A percentile compares a stretch with the other conserved stretches of the same genome.
Conservation (phyloP, 139 green algal species). For the Volvox reticuliferus region DNA sequence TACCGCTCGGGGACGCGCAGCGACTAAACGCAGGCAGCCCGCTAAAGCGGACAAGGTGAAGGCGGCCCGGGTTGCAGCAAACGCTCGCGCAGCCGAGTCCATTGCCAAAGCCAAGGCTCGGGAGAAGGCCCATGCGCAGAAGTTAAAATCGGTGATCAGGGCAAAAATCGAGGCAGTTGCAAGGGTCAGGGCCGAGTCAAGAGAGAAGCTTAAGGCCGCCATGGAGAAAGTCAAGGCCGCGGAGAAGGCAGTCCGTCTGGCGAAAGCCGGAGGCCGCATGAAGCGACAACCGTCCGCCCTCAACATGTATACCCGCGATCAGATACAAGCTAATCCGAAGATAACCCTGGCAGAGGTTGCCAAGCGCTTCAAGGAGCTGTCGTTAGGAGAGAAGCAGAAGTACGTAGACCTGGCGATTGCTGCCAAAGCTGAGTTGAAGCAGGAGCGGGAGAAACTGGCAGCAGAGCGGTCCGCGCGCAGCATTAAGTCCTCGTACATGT, state of each 20-base stretch:
- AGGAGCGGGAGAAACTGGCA: slow-evolving; percentile 4
- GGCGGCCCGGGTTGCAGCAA: background rate
- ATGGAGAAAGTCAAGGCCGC: background rate
- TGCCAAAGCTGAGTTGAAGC: background rate
- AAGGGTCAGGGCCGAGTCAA: background rate
- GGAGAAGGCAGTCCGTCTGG: background rate
- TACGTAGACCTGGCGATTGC: background rate
- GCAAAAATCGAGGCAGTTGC: background rate
- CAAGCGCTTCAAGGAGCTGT: background rate
- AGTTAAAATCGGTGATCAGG: background rate
- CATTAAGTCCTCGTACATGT: background rate
- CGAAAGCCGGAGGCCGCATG: slow-evolving; percentile 9
- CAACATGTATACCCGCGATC: background rate
- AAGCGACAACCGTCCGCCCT: background rate
- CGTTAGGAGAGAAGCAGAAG: background rate
- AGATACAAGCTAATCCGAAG: background rate
- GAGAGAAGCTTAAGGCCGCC: background rate
- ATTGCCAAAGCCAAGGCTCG: background rate
- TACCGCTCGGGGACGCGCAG: background rate
- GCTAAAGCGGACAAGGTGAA: background rate
- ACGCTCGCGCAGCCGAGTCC: too few relatives aligned
- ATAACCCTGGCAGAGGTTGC: background rate
- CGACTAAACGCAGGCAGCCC: background rate
- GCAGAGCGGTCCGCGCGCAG: background rate
- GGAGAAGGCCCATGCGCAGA: background rate